phyloP scores from a whole-genome alignment of 1,139 yeast species.

The Chernovozyma sophiae-reginae region DNA sequence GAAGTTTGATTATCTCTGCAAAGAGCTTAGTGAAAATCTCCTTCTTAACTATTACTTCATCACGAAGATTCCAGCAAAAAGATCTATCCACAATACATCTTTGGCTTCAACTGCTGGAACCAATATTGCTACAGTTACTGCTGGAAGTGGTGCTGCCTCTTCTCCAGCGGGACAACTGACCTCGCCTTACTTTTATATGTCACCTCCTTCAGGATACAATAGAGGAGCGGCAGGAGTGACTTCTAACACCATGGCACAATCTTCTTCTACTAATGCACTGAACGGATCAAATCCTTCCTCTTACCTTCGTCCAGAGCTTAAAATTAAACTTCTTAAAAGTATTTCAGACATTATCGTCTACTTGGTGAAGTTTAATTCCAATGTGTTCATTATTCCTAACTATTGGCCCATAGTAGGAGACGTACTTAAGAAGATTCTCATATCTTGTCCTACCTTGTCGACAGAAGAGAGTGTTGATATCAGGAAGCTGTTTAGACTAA shows the following conservation, averaged over 20 bases:
- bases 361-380: constrained; percentile 57
- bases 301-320: background rate
- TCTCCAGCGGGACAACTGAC: background rate
- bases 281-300: background rate
- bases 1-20: constrained; percentile 50
- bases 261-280: background rate
- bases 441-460: constrained; percentile 5
- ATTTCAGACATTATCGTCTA: constrained; percentile 36
- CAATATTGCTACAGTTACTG: background rate
- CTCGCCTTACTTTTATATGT: background rate
- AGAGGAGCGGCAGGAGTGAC: background rate
- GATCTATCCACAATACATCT: background rate
- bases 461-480: constrained; percentile 30
- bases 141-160: background rate
- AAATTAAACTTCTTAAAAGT: constrained; percentile 8
- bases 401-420: constrained; percentile 64
- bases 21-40: constrained; percentile 56
- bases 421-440: constrained; percentile 34
- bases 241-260: no score
- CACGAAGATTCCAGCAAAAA: constrained; percentile 16
- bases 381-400: constrained; percentile 73
- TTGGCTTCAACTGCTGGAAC: background rate
- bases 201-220: background rate
- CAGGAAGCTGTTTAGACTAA: constrained; percentile 51
- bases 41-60: constrained; percentile 40